Base-by-base conservation (phyloP, 2,329 filamentous ascomycete genomes). In the Ceratocystis harringtonii region DNA sequence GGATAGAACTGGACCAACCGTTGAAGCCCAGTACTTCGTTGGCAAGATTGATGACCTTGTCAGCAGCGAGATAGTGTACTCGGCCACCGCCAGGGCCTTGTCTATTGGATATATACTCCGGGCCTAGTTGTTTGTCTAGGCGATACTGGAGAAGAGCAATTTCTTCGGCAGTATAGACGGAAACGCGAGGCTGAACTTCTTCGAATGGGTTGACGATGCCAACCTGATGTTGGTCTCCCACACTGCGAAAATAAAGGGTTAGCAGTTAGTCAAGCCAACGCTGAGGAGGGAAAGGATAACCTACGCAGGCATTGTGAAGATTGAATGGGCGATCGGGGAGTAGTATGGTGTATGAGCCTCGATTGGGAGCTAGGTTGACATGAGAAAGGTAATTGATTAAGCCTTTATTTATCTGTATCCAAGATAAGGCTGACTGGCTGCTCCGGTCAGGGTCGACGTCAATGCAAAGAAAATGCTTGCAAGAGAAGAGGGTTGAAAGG, bases 11-110 rank as follows among this genome's bases (percentile, higher is more conserved):
- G 8, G 90, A 96, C 94, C 94, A 99, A 71, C 92, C 92, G 76
- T 96, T 96, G 79, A 96, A 96, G 8, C 92, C 92, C 76, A 96
- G 96, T 0, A 96, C 86, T 74, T 96, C 90, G 72, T 96, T 96
- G 64, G 92, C 92, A 63, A 96, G 86, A 66, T 89, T 88, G 74
- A 99, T 99, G 72, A 89, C 92, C 77, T 99, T 99, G 73, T 97
- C 92, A 1, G 91, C 92, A n/a, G 91, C 85, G 63, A 99, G 81
- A 75, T 99, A 99, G 74, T 95, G 90, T 19, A 99, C 89, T 73
- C 89, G 92, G 69, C 87, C 84, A 62, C 92, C 92, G 8, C 86
- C 88, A 12, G 91, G 87, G 1, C 94, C 94, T 15, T 88, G 80
- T 71, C 94, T 83, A 52, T 90, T 84, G 1, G 92, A 97, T 67